Evolutionary conservation across 2,329 filamentous ascomycete species (phyloP), one percentile per base, ranked within the genome.

Genomic region (Penicillium sp.): DNA sequence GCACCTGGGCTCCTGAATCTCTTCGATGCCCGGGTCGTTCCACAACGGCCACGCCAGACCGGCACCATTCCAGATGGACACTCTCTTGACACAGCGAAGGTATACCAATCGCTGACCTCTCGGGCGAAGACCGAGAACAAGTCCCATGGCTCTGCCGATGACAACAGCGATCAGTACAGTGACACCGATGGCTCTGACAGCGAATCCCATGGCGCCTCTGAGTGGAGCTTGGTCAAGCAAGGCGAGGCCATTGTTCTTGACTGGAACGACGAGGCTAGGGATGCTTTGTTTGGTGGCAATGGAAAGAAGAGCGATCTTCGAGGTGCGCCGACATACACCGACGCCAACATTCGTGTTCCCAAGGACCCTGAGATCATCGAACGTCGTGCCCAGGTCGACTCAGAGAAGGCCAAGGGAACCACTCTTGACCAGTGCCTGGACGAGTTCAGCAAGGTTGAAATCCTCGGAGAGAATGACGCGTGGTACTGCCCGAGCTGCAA

Each of bases 401-500:
- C 76, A 52, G 87, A 90, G 7, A 81, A 80, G 63, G 88, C 87
- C 70, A 80, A 85, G 48, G 94, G 94, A 25, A 86, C 96, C 58
- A 86, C 85, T 0, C 79, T 99, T 4, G 88, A 94, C 20, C 91
- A 96, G 62, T 99, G 94, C 67, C 82, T 99, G 48, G 88, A 92
- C 53, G 94, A 97, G 71, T 97, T 96, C 61, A 90, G 94, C 66
- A 92, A 92, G 68, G 89, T 92, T 54, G 94, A 99, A 72, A 85
- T 96, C 13, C 78, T 99, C 4, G 96, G 92, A 0, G 90, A 96
- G 69, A 89, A 95, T 66, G 95, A 99, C 69, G 92, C 90, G 54
- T 99, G 94, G 94, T 97, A 95, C 69, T 99, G 94, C 67, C 92
- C 90, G 50, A 84, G 90, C 27, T 99, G 94, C 80, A 97, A 97